Base-by-base conservation (phyloP, 2,329 filamentous ascomycete species). In the Xylaria sp. region DNA sequence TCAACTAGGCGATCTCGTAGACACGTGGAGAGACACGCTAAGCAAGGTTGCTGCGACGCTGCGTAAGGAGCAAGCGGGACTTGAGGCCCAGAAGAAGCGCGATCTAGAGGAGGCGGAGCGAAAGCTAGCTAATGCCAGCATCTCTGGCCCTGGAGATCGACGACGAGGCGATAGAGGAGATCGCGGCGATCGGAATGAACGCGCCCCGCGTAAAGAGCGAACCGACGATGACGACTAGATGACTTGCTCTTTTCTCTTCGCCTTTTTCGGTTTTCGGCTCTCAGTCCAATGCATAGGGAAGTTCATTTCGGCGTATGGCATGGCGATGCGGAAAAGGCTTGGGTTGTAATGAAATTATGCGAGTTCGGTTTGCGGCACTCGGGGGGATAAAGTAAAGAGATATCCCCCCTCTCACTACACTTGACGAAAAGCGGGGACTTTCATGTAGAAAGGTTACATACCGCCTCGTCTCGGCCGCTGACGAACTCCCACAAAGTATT, bases 11-110 rank as follows among this genome's bases (percentile, higher is more conserved):
- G 93, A 92, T 72, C 89, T 95, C 71, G 85, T 99, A 77, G 94
- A 97, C 83, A 92, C 94, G 81, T 98, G 95, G 95, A 91, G 92
- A 81, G 87, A 89, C 75, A 95, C 93, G 75, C 85, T 98, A 76
- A 88, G 89, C 78, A 90, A 89, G 74, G 94, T 99, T 20, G 85
- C 97, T 75, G 85, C 86, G 65, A 93, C 96, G 55, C 88, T 98
- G 74, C 89, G 91, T 78, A 86, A 89, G 79, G 93, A 97, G 85
- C 91, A 97, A 86, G 86, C 91, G 82, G 91, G 92, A 76, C 94
- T 92, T 74, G 87, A 92, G 76, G 84, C 89, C 63, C 90, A 93
- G 81, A 91, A 90, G 83, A 94, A 97, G 85, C 91, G 91, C 74
- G 93, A 94, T 83, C 82, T 86, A 73, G 89, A 90, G 80, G 90